A percentile compares a stretch with the other conserved stretches of the same genome.
These are phyloP conservation scores for Gossypium raimondii DNA, from an alignment of 345 rosid species.

Conservation along the genomic window DNA sequence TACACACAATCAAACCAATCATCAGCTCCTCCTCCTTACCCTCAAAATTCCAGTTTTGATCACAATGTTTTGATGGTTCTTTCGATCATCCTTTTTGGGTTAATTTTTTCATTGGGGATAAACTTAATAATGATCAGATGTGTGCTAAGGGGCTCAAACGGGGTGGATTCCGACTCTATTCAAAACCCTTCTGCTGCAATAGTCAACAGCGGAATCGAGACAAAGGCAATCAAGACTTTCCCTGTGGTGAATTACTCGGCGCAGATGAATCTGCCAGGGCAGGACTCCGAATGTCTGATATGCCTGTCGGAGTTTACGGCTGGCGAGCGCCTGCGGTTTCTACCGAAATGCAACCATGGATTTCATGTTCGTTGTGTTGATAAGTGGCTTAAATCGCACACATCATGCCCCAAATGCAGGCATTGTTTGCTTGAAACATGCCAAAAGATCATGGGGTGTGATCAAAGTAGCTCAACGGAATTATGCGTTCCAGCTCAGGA, in stretches of 20 bases:
- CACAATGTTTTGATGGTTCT: slow-evolving; percentile 43
- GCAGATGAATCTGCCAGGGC: slow-evolving; percentile 36
- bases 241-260: slow-evolving; percentile 42
- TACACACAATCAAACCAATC: neutral
- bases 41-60: slow-evolving; percentile 24
- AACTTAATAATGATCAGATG: slow-evolving; percentile 45
- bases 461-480: slow-evolving; percentile 16
- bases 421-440: slow-evolving; percentile 33
- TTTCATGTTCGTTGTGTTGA: slow-evolving; percentile 63
- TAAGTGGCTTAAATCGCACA: slow-evolving; percentile 61
- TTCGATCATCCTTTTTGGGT: slow-evolving; percentile 48
- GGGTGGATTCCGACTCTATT: slow-evolving; percentile 26
- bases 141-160: slow-evolving; percentile 32
- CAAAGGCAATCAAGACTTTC: slow-evolving; percentile 45
- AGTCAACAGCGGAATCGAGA: slow-evolving; percentile 37
- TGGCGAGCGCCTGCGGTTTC: slow-evolving; percentile 44
- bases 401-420: slow-evolving; percentile 69
- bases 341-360: slow-evolving; percentile 70
- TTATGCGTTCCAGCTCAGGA: neutral
- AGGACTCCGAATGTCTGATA: slow-evolving; percentile 51
- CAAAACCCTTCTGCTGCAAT: slow-evolving; percentile 9
- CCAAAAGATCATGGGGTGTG: slow-evolving; percentile 30
- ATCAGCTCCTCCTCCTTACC: slow-evolving; percentile 26
- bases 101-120: slow-evolving; percentile 47
- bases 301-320: slow-evolving; percentile 43